phyloP scores from a whole-genome alignment of 345 rosid species.

The Laguncularia racemosa region DNA sequence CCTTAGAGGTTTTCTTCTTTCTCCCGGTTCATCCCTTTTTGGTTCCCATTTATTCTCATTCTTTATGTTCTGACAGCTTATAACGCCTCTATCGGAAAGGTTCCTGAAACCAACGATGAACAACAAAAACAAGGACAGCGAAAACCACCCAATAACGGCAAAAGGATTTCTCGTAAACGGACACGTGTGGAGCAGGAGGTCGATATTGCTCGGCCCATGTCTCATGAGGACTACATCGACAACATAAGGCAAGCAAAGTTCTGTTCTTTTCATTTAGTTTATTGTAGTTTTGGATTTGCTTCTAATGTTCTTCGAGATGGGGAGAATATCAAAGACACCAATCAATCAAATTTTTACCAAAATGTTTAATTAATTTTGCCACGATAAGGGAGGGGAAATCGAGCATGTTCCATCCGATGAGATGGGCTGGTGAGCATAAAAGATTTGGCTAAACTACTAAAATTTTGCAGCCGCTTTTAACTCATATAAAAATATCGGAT shows the following conservation, averaged over 20 bases:
- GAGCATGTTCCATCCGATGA: too few relatives aligned
- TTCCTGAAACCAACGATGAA: constrained; percentile 23
- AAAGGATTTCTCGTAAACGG: constrained; percentile 7
- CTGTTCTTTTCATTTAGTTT: background rate
- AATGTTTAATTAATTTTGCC: too few relatives aligned
- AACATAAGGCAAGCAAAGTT: constrained; percentile 31
- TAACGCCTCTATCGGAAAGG: constrained; percentile 47
- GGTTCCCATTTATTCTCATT: background rate
- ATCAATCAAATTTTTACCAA: too few relatives aligned
- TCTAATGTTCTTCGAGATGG: too few relatives aligned
- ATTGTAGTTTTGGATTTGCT: constrained; percentile 2
- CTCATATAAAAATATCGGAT: too few relatives aligned
- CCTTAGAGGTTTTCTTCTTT: constrained; percentile 32
- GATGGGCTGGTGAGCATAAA: too few relatives aligned
- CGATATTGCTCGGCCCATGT: constrained; percentile 35
- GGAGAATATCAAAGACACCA: too few relatives aligned
- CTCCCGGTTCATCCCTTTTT: background rate
- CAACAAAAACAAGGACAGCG: constrained; percentile 11
- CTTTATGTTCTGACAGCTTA: constrained; percentile 28
- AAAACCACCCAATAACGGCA: constrained; percentile 25
- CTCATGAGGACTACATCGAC: constrained; percentile 51
- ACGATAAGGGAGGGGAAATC: too few relatives aligned
- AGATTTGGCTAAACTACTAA: too few relatives aligned
- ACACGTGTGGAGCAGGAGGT: constrained; percentile 15
- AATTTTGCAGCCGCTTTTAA: too few relatives aligned